Percentiles rank a stretch among this genome's conserved stretches.
Evolutionary conservation across 495 filamentous ascomycete genomes (phyloP).

Genomic region (Trichoderma erinaceum): DNA sequence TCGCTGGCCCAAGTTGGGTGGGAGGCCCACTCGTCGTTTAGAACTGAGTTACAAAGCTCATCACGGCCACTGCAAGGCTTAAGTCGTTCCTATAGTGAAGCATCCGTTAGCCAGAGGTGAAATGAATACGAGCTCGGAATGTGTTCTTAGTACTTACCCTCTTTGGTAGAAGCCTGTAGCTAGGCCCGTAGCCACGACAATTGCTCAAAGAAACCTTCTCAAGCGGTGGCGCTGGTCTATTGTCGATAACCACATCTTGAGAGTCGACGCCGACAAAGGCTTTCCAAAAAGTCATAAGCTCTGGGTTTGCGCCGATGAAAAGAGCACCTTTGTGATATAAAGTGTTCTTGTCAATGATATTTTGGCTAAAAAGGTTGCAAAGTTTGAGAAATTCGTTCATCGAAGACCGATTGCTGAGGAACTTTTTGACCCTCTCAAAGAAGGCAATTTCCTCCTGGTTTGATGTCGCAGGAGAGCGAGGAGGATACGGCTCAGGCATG

Average conservation of each 20-base stretch:
- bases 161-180: slow-evolving; percentile 87
- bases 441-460: slow-evolving; percentile 76
- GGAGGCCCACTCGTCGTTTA: slow-evolving; percentile 98
- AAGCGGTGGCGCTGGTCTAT: slow-evolving; percentile 62
- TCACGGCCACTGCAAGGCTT: slow-evolving; percentile 90
- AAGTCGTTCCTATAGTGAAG: slow-evolving; percentile 55
- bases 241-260: slow-evolving; percentile 70
- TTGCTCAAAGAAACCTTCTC: slow-evolving; percentile 83
- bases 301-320: slow-evolving; percentile 82
- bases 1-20: slow-evolving; percentile 99
- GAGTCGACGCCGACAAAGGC: slow-evolving; percentile 67
- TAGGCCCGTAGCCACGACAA: slow-evolving; percentile 87
- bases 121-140: not conserved
- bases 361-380: slow-evolving; percentile 86
- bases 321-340: slow-evolving; percentile 73
- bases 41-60: slow-evolving; percentile 79
- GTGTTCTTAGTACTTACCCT: slow-evolving; percentile 41
- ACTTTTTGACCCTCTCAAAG: slow-evolving; percentile 96
- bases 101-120: not conserved
- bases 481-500: slow-evolving; percentile 77
- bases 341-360: slow-evolving; percentile 75
- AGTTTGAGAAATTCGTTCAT: slow-evolving; percentile 95
- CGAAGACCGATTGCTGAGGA: slow-evolving; percentile 80
- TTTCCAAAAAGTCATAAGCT: slow-evolving; percentile 82
- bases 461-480: slow-evolving; percentile 57